Percentiles rank a stretch among this genome's conserved stretches.
Conservation (phyloP, 1,284 basidiomycete genomes). For the Sporisorium iseilematis-ciliati region DNA sequence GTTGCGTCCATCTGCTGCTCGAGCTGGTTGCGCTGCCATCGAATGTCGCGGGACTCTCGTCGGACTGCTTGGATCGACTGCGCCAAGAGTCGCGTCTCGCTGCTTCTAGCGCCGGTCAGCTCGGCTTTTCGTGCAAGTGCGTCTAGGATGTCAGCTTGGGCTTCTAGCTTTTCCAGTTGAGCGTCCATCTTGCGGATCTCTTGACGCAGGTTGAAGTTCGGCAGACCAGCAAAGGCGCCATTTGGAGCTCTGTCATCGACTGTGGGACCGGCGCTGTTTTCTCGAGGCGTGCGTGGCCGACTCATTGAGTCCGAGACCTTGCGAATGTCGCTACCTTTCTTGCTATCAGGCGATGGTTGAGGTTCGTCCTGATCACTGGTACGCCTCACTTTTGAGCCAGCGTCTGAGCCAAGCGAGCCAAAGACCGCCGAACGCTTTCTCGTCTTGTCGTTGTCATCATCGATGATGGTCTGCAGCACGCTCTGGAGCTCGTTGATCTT, state of each 20-base stretch:
- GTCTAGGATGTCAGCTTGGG: slow-evolving; percentile 85
- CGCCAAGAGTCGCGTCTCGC: slow-evolving; percentile 83
- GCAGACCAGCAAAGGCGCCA: slow-evolving; percentile 10
- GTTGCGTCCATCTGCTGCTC: slow-evolving; percentile 90
- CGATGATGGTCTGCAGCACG: slow-evolving; percentile 92
- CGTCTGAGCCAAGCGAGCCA: slow-evolving; percentile 14
- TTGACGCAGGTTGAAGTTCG: slow-evolving; percentile 31
- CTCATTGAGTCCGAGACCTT: neutral
- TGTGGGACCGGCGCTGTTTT: neutral
- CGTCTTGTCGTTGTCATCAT: slow-evolving; percentile 72
- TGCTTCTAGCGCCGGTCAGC: slow-evolving; percentile 82
- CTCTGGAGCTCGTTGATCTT: slow-evolving; percentile 78
- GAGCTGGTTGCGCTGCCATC: slow-evolving; percentile 76
- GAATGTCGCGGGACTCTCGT: slow-evolving; percentile 83
- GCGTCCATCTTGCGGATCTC: slow-evolving; percentile 70
- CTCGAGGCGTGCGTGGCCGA: slow-evolving; percentile 21
- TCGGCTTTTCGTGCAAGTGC: slow-evolving; percentile 92
- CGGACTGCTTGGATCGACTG: slow-evolving; percentile 84
- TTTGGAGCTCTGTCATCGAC: slow-evolving; percentile 1
- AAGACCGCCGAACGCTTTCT: slow-evolving; percentile 13
- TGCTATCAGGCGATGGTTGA: slow-evolving; percentile 18
- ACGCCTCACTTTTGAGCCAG: slow-evolving; percentile 14
- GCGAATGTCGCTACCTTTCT: slow-evolving; percentile 8
- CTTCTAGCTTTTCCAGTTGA: slow-evolving; percentile 80
- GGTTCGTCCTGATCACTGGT: slow-evolving; percentile 20